Percentiles rank a stretch among this genome's conserved stretches.
phyloP scores from a whole-genome alignment of 2,329 filamentous ascomycete genomes.

The Diplodia corticola region DNA sequence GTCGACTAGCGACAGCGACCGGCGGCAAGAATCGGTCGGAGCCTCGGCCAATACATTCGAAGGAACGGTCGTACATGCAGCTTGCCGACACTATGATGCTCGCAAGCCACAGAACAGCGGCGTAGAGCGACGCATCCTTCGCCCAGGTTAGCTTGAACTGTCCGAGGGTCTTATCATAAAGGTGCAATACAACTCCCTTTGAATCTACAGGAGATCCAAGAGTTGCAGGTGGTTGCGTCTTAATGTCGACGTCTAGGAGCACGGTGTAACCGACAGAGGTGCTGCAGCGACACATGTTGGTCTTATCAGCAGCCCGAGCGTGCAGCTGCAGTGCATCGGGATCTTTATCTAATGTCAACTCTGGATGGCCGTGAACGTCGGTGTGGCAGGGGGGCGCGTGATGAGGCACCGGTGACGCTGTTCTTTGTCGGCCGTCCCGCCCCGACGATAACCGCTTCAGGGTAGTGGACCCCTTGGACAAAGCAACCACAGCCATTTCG shows the following conservation, averaged over 20 bases:
- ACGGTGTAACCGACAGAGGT: not conserved
- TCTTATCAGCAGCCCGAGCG: not conserved
- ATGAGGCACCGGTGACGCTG: slow-evolving; percentile 10
- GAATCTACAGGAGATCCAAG: not conserved
- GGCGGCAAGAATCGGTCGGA: not conserved
- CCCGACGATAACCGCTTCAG: slow-evolving; percentile 5
- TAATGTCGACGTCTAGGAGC: not conserved
- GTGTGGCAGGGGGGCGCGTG: not conserved
- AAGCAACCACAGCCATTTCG: not conserved
- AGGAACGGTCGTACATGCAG: not conserved
- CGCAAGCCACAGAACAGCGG: not conserved
- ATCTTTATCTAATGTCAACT: not conserved
- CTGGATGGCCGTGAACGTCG: not conserved
- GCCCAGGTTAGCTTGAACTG: not conserved
- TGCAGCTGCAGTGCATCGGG: not conserved
- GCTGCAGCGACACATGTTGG: not conserved
- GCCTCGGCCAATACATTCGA: not conserved
- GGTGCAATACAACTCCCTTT: not conserved
- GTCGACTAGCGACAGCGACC: not conserved
- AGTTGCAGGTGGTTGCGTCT: not conserved
- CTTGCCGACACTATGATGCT: not conserved
- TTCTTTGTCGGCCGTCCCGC: not conserved
- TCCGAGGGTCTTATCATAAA: not conserved
- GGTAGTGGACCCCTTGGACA: not conserved
- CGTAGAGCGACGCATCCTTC: not conserved